Base-by-base conservation (phyloP, 75 land plant species). In the Picea sitchensis region DNA sequence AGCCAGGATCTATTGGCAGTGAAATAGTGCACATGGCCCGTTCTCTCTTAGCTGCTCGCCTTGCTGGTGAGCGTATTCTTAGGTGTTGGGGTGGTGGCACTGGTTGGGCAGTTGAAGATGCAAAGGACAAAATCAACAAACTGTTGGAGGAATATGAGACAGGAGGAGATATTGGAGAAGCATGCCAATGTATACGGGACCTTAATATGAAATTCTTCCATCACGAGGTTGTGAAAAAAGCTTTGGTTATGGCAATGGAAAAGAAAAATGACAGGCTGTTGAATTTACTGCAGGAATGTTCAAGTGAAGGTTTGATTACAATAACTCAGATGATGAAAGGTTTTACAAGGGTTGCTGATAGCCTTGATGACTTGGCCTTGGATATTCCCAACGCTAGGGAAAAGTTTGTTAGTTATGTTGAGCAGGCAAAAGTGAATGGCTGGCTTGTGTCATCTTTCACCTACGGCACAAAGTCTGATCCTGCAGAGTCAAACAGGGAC, bases 11-110 rank as follows among this genome's bases (percentile, higher is more conserved):
- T 61, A 87, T 89, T 56, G 99, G 93, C 17, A 87, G 62, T 79
- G 99, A 92, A 78, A 94, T 94, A 32, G 99, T 96, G 5, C 90
- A 77, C 21, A 84, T 84, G 86, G 95, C 98, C 34, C 82, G 82
- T 36, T 80, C 93, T 51, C 88, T 96, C 3, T 76, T 92, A 36
- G 78, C 89, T 80, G 98, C 99, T 20, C 93, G 99, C 8, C 98
- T 95, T 83, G 98, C 99, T 34, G 98, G 98, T 4, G 99, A 96
- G 87, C 87, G 99, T 64, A 83, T 96, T 71, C 88, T 96, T 20
- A 85, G 99, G 63, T 96, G 98, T 77, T 96, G 98, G 98, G 98
- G 98, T 78, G 97, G 98, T 72, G 94, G 96, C 36, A 90, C 91
- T 57, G 97, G 99, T 14, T 90, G 91, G 93, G 98, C 94, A 3